Evolutionary conservation across 768 basidiomycete genomes (phyloP).

Genomic region (Lentinula sp.): DNA sequence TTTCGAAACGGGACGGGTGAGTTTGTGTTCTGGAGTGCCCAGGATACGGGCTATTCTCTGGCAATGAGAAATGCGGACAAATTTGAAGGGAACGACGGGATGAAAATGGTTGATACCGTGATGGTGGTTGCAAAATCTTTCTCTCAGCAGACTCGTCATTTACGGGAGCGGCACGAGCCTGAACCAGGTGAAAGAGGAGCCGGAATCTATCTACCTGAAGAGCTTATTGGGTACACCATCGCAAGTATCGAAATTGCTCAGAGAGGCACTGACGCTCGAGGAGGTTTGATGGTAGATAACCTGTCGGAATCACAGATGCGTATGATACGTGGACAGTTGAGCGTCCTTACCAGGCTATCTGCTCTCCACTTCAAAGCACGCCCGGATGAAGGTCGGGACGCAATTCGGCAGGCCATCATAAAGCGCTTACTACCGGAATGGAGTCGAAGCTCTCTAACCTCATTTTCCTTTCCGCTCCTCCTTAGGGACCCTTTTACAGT

Average conservation of each 20-base stretch:
- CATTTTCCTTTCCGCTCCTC: constrained; percentile 80
- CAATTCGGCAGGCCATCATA: constrained; percentile 79
- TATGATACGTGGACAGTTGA: constrained; percentile 73
- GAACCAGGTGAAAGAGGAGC: constrained; percentile 71
- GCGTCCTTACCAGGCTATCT: constrained; percentile 61
- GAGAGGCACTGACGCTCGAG: constrained; percentile 52
- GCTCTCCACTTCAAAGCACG: constrained; percentile 64
- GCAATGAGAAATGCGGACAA: constrained; percentile 47
- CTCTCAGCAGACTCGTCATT: constrained; percentile 79
- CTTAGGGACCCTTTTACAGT: constrained; percentile 88
- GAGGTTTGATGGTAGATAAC: constrained; percentile 60
- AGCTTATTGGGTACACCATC: constrained; percentile 86
- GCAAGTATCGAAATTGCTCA: constrained; percentile 74
- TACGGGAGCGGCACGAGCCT: constrained; percentile 72
- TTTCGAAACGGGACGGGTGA: constrained; percentile 80
- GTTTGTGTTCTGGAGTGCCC: constrained; percentile 84
- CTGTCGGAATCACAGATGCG: constrained; percentile 72
- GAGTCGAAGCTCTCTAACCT: constrained; percentile 79
- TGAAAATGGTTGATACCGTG: constrained; percentile 85
- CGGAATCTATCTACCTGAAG: constrained; percentile 88
- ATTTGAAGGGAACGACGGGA: constrained; percentile 49
- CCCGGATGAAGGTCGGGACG: constrained; percentile 70
- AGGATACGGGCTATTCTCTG: constrained; percentile 63
- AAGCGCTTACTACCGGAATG: constrained; percentile 89
- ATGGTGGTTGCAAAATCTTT: constrained; percentile 72